These are phyloP conservation scores for Coemansia sp. DNA, from an alignment of 192 early-diverging fungal species.

Conservation along the genomic window DNA sequence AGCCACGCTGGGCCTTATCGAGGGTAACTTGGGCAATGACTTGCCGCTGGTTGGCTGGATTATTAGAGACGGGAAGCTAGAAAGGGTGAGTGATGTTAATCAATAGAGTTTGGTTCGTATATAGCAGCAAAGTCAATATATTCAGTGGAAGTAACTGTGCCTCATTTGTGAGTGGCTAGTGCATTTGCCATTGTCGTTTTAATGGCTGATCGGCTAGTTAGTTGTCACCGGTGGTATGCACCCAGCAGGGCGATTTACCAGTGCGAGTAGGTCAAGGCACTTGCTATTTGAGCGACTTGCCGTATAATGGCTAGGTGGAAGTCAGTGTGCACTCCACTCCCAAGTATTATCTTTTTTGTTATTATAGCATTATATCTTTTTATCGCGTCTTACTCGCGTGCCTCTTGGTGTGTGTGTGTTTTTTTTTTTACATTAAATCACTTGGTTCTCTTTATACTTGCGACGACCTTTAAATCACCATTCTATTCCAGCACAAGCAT, in stretches of 20 bases:
- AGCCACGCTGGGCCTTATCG: conserved; percentile 27
- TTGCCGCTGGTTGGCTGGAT: conserved; percentile 46
- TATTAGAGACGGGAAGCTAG: conserved; percentile 30
- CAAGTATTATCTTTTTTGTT: not conserved
- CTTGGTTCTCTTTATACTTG: not conserved
- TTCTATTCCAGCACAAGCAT: not conserved
- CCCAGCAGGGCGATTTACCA: not conserved
- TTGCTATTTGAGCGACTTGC: not conserved
- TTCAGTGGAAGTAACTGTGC: not conserved
- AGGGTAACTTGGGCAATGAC: conserved; percentile 34
- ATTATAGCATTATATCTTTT: not conserved
- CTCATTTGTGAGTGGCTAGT: not conserved
- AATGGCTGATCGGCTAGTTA: not conserved
- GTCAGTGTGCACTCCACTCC: not conserved
- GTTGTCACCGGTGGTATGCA: not conserved
- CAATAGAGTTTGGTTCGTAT: not conserved
- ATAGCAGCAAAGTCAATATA: not conserved
- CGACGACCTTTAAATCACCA: not conserved
- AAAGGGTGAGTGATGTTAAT: not conserved
- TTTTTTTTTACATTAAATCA: not conserved
- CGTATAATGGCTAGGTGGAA: not conserved
- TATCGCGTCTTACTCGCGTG: not conserved
- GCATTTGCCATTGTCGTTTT: not conserved
- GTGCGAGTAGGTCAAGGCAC: not conserved
- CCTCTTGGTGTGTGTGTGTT: not conserved